Conservation (phyloP, 2,329 filamentous ascomycete genomes). For the Stylonectria norvegica region DNA sequence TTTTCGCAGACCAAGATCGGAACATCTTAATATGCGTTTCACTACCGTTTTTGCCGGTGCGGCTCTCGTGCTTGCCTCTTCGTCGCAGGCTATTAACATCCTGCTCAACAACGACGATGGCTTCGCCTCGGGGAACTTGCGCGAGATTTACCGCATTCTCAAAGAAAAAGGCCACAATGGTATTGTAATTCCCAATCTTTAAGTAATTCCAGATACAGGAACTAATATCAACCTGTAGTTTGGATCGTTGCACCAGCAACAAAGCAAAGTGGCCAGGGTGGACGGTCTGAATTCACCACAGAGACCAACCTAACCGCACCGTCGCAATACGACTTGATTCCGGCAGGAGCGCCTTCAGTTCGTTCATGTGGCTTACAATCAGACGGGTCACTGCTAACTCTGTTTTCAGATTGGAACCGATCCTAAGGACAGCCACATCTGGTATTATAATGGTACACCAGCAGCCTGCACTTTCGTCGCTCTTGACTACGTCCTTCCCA, state of each 20-base stretch:
- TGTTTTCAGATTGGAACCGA: conserved; percentile 41
- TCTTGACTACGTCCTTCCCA: conserved; percentile 53
- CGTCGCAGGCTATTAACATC: conserved; percentile 26
- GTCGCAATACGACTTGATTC: conserved; percentile 28
- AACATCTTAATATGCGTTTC: conserved; percentile 19
- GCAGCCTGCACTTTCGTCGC: conserved; percentile 54
- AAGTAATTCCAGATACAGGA: neutral
- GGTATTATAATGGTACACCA: conserved; percentile 60
- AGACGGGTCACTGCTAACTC: neutral
- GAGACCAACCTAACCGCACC: conserved; percentile 27
- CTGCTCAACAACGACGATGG: conserved; percentile 31
- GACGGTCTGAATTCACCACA: conserved; percentile 26
- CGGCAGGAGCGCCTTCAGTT: conserved; percentile 28
- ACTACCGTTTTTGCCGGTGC: conserved; percentile 15
- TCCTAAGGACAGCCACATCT: conserved; percentile 51
- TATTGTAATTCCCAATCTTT: neutral
- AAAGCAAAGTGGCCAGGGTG: conserved; percentile 31
- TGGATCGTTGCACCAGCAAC: conserved; percentile 31
- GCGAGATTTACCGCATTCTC: conserved; percentile 29
- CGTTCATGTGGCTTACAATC: conserved; percentile 1
- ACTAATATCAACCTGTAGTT: conserved; percentile 9
- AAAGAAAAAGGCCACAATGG: conserved; percentile 29
- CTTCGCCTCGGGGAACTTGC: conserved; percentile 29
- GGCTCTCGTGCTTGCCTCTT: conserved; percentile 16
- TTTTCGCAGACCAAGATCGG: neutral